Base-by-base conservation (phyloP, 208 protist species). In the Naegleria fowleri region DNA sequence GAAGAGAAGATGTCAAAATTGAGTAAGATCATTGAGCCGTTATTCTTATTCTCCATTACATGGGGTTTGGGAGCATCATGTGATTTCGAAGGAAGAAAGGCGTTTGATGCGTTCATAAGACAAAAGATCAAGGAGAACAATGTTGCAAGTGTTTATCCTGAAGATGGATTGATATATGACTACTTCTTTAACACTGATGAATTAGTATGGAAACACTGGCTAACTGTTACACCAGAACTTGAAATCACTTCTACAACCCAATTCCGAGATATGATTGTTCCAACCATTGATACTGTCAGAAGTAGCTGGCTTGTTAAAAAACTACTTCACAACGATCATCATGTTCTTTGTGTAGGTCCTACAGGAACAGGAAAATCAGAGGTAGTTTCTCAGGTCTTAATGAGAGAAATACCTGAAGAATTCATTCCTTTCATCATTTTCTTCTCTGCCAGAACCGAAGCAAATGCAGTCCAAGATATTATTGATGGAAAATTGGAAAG, bases 301-400 rank as follows among this genome's bases (percentile, higher is more conserved):
- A 98, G 98, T 94, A 98, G 98, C 92, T 98, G 95, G 91, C 94
- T 99, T 52, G 95, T 99, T 59, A 95, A 97, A 36, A 92, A 97
- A 36, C 96, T 99, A 11, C 91, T 99, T 11, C 91, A 93, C 55
- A 94, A 97, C 87, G 95, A 95, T 75, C 96, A 96, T 89, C 96
- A 98, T 92, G 96, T 98, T 5, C 96, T 99, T 9, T 97, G 95
- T 92, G 98, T 98, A 91, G 98, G 98, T 15, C 97, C 97, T 15
- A 99, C 98, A 5, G 98, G 98, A 40, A 99, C 98, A 5, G 98
- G 97, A 67, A 99, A 99, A 93, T 98, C 97, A 67, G 95, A 99
- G n/a, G 93, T 98, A 41, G 94, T 99, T 59, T 95, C 96, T 91
- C 95, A 98, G 92, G 96, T 98, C 76, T 94, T 99, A 59, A 96